These are phyloP conservation scores for Bipolaris victoriae DNA, from an alignment of 2,329 filamentous ascomycete species.

Conservation along the genomic window DNA sequence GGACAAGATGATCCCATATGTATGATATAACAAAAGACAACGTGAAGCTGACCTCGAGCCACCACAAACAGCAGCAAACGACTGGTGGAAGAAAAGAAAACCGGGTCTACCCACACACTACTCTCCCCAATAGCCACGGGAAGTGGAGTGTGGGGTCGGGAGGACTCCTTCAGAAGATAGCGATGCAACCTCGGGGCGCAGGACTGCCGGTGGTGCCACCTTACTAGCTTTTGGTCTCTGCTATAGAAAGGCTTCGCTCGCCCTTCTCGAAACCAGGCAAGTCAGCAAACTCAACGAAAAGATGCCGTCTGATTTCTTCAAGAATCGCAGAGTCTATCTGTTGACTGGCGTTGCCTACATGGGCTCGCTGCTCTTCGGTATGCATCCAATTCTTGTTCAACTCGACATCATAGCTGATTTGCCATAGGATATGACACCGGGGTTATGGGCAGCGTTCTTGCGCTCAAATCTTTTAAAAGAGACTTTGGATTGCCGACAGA, in stretches of 20 bases:
- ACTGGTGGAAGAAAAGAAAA: conserved; percentile 16
- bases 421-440: conserved; percentile 13
- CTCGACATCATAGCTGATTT: not conserved
- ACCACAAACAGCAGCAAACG: not conserved
- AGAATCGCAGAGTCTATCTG: conserved; percentile 17
- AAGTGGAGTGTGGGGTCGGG: conserved; percentile 17
- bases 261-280: not conserved
- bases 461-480: conserved; percentile 14
- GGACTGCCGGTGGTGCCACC: conserved; percentile 7
- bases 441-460: conserved; percentile 17
- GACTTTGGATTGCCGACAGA: conserved; percentile 17
- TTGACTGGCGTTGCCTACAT: conserved; percentile 17
- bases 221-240: not conserved
- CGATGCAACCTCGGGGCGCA: conserved; percentile 4
- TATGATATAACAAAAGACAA: not conserved
- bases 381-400: not conserved
- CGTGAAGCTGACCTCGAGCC: not conserved
- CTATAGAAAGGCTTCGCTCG: conserved; percentile 5
- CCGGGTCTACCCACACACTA: conserved; percentile 4
- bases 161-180: conserved; percentile 6
- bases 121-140: not conserved
- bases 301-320: conserved; percentile 17
- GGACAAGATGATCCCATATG: not conserved
- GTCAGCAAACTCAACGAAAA: conserved; percentile 2
- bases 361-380: conserved; percentile 17